A percentile compares a stretch with the other conserved stretches of the same genome.
phyloP scores from a whole-genome alignment of 2,329 filamentous ascomycete species.

The Teratosphaeriaceae sp. region DNA sequence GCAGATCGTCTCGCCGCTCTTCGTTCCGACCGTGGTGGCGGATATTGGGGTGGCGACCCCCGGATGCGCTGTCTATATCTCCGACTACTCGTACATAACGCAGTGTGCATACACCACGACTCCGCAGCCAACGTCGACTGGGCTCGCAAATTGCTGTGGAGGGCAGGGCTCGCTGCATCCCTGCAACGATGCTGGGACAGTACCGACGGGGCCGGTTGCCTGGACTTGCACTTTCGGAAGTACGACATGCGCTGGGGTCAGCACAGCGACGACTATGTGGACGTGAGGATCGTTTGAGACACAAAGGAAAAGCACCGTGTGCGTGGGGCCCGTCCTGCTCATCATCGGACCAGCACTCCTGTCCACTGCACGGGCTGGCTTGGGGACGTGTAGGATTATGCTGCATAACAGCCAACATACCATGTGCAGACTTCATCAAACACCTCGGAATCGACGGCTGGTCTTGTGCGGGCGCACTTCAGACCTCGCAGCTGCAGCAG shows the following conservation, averaged over 20 bases:
- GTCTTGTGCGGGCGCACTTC: too few species aligned
- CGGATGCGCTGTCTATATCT: conserved; percentile 6
- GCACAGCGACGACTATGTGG: conserved; percentile 8
- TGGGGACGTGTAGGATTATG: too few species aligned
- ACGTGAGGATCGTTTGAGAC: conserved; percentile 2
- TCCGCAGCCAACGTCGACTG: not conserved
- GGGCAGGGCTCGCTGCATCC: conserved; percentile 7
- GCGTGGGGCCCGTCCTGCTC: too few species aligned
- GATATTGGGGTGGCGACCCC: conserved; percentile 5
- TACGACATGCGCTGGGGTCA: conserved; percentile 6
- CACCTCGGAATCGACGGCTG: too few species aligned
- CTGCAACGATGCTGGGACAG: conserved; percentile 6
- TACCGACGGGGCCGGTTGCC: conserved; percentile 6
- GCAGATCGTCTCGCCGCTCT: conserved; percentile 6
- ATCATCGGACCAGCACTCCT: too few species aligned
- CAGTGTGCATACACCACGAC: conserved; percentile 1
- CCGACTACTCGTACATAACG: conserved; percentile 7
- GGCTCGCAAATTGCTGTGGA: conserved; percentile 7
- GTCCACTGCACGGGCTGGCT: too few species aligned
- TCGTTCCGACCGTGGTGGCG: conserved; percentile 9
- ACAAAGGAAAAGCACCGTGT: too few species aligned
- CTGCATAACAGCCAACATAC: too few species aligned
- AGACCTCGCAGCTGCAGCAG: too few species aligned
- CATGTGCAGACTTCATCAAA: too few species aligned
- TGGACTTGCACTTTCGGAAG: conserved; percentile 7